These are phyloP conservation scores for Eucalyptus erythrocorys DNA, from an alignment of 345 rosid genomes.

Conservation along the genomic window DNA sequence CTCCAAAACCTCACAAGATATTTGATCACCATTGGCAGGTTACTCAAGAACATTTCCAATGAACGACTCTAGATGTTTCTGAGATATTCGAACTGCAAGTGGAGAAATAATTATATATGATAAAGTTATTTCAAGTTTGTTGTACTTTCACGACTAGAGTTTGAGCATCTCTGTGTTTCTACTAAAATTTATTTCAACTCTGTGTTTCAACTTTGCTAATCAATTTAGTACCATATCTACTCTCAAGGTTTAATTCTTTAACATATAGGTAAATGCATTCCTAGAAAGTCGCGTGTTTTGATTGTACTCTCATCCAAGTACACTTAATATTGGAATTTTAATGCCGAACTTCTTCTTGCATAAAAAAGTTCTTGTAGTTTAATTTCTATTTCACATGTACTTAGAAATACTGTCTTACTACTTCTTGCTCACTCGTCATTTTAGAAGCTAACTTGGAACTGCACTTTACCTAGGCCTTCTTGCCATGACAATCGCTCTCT, in stretches of 20 bases:
- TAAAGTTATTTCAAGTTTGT: not conserved
- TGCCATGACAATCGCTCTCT: not conserved
- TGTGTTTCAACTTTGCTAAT: not conserved
- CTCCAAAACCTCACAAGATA: not conserved
- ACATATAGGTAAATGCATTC: not conserved
- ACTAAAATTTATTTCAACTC: not conserved
- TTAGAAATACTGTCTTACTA: not conserved
- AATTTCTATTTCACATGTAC: not conserved
- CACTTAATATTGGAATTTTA: not conserved
- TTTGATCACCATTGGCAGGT: not conserved
- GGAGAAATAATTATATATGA: not conserved
- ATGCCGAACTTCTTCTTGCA: not conserved
- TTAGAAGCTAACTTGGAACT: not conserved
- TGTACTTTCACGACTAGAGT: not conserved
- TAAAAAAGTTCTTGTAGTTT: not conserved
- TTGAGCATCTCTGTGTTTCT: not conserved
- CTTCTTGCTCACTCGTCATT: not conserved
- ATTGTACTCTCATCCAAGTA: not conserved
- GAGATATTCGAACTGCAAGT: not conserved
- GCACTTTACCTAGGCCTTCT: not conserved
- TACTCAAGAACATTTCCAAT: not conserved
- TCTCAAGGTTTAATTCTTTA: not conserved
- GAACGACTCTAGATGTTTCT: not conserved
- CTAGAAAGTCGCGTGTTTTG: not conserved
- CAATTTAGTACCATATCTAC: not conserved